phyloP scores from a whole-genome alignment of 2,329 filamentous ascomycete species.

The Orbilia ellipsospora region DNA sequence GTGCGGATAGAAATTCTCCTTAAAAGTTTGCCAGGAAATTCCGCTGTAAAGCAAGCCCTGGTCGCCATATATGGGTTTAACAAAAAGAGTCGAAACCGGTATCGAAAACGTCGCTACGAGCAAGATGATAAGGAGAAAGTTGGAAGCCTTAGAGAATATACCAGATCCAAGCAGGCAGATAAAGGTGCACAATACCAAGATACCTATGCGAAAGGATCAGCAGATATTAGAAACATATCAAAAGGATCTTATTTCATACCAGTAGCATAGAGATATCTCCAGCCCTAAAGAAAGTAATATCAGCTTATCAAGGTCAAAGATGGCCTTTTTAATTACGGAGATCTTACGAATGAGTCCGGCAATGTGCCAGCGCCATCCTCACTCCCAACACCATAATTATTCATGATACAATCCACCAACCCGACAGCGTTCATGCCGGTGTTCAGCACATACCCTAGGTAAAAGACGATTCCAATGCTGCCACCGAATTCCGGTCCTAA shows the following conservation, averaged over 20 bases:
- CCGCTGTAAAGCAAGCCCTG: constrained; percentile 81
- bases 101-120: constrained; percentile 81
- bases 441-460: constrained; percentile 88
- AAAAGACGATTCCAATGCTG: constrained; percentile 87
- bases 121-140: constrained; percentile 77
- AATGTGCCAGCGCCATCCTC: constrained; percentile 72
- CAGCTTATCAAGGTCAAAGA: not conserved
- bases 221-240: not conserved
- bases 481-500: constrained; percentile 89
- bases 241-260: constrained; percentile 1
- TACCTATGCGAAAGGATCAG: constrained; percentile 61
- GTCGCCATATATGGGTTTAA: constrained; percentile 73
- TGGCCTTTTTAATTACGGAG: not conserved
- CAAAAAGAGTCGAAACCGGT: constrained; percentile 78
- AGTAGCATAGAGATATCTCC: constrained; percentile 79
- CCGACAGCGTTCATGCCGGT: constrained; percentile 88
- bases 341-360: constrained; percentile 65
- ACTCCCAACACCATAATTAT: constrained; percentile 74
- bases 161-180: constrained; percentile 83
- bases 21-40: constrained; percentile 75
- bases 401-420: constrained; percentile 81
- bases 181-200: constrained; percentile 76
- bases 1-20: constrained; percentile 77
- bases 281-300: constrained; percentile 73
- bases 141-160: constrained; percentile 83